A percentile compares a stretch with the other conserved stretches of the same genome.
Evolutionary conservation across 2,329 filamentous ascomycete species (phyloP).

Genomic region (Cercospora brassicicola): DNA sequence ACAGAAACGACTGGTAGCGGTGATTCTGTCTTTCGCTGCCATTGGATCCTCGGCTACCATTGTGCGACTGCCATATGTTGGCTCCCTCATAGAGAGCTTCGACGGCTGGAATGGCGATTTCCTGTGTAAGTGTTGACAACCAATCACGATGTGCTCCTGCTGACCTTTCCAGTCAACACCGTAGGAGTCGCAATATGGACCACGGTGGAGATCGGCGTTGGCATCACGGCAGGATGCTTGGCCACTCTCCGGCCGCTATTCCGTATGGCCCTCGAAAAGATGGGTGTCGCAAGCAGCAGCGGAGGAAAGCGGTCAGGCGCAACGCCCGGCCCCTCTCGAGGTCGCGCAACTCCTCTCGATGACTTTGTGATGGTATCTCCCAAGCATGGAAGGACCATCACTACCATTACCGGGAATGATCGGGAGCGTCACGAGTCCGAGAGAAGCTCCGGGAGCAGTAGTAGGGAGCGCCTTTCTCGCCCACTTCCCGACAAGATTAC

Average conservation of each 20-base stretch:
- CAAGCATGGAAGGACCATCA: conserved; percentile 21
- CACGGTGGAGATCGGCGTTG: conserved; percentile 39
- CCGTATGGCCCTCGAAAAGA: conserved; percentile 29
- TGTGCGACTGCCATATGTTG: conserved; percentile 48
- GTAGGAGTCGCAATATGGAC: conserved; percentile 43
- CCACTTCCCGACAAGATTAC: conserved; percentile 19
- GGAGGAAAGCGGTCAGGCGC: conserved; percentile 9
- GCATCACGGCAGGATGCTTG: conserved; percentile 47
- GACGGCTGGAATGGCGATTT: conserved; percentile 43
- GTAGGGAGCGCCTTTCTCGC: conserved; percentile 23
- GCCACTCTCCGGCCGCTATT: conserved; percentile 54
- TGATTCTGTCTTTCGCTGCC: conserved; percentile 44
- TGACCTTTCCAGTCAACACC: conserved; percentile 40
- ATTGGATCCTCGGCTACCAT: conserved; percentile 55
- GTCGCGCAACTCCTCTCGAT: conserved; percentile 7
- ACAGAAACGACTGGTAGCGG: conserved; percentile 42
- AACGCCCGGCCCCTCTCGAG: conserved; percentile 3
- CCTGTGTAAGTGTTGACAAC: conserved; percentile 36
- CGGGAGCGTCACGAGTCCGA: conserved; percentile 2
- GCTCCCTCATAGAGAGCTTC: conserved; percentile 40
- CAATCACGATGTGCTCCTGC: background rate
- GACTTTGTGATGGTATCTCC: conserved; percentile 23
- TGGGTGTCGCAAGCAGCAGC: conserved; percentile 22
- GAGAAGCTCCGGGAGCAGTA: conserved; percentile 21
- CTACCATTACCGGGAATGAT: conserved; percentile 28